phyloP scores from a whole-genome alignment of 2,329 filamentous ascomycete genomes.

The Thelonectria rubi region DNA sequence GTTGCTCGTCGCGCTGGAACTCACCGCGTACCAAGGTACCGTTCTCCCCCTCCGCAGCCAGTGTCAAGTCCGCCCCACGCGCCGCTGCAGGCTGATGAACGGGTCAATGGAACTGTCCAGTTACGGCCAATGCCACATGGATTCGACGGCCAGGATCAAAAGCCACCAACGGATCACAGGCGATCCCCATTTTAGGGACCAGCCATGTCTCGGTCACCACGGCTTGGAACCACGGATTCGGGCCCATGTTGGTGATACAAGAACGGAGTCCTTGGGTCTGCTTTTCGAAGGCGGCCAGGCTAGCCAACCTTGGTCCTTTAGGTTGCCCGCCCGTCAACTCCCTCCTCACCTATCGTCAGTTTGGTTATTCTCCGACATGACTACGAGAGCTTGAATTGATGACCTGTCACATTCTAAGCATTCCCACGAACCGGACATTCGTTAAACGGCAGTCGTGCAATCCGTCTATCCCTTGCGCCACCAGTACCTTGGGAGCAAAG shows the following conservation, averaged over 20 bases:
- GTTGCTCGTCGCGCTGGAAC: background rate
- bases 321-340: slow-evolving; percentile 4
- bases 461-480: background rate
- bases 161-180: slow-evolving; percentile 16
- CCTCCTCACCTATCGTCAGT: slow-evolving; percentile 19
- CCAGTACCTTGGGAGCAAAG: too few relatives aligned
- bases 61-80: slow-evolving; percentile 23
- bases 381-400: background rate
- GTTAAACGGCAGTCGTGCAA: background rate
- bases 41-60: slow-evolving; percentile 22
- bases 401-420: background rate
- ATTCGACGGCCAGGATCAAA: slow-evolving; percentile 7
- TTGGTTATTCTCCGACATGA: slow-evolving; percentile 5
- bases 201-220: slow-evolving; percentile 19
- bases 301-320: slow-evolving; percentile 8
- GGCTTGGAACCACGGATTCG: slow-evolving; percentile 25
- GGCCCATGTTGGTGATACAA: slow-evolving; percentile 20
- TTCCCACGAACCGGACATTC: background rate
- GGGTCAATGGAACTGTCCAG: slow-evolving; percentile 9
- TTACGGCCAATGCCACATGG: slow-evolving; percentile 16
- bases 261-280: slow-evolving; percentile 5
- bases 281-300: slow-evolving; percentile 12
- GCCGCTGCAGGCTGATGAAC: slow-evolving; percentile 16
- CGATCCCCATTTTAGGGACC: slow-evolving; percentile 15
- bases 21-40: slow-evolving; percentile 9